Evolutionary conservation across 257 asterid species (phyloP), one percentile per base, ranked within the genome.

Genomic region (Solanum sparsipilum): DNA sequence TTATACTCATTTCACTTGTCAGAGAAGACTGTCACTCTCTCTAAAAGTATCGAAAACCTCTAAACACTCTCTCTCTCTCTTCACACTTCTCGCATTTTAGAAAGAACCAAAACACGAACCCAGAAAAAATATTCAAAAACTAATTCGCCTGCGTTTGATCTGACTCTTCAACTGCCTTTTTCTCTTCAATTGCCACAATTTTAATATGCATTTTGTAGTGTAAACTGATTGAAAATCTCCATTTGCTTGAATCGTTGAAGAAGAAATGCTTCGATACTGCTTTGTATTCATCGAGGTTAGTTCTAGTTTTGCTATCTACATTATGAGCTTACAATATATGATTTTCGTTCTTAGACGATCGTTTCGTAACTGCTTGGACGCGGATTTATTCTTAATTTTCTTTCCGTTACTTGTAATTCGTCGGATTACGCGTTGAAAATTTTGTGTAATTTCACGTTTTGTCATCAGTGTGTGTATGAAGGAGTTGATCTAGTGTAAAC

Each of bases 11-110:
- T 65, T 48, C 85, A 48, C 85, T 81, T 81, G 85, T 81, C 85
- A 81, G 85, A 81, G 85, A 79, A 79, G 39, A 79, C 85, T 79
- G 85, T 79, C 85, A 79, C 67, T 27, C 85, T 79, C 84, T 63
- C 31, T n/a, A n/a, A 39, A 25, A 76, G 0, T 35, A 73, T 73
- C 44, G 82, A 75, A 75, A 75, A 23, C 31, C 60, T 11, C 83
- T 35, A 20, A 10, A 0, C 31, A 0, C 82, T 20, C 48, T 75
- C 56, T 74, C 81, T 73, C 56, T 36, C 34, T 76, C 60, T 78
- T 5, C 85, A 81, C 70, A 31, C 25, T 18, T 48, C 41, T 46
- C 68, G 85, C 85, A 81, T 81, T 81, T 81, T 32, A 16, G 68
- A 48, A 46, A 81, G 39, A 81, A 27, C 25, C 38, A 44, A 1